Conservation (phyloP, 2,329 filamentous ascomycete species). For the Xylaria arbuscula region DNA sequence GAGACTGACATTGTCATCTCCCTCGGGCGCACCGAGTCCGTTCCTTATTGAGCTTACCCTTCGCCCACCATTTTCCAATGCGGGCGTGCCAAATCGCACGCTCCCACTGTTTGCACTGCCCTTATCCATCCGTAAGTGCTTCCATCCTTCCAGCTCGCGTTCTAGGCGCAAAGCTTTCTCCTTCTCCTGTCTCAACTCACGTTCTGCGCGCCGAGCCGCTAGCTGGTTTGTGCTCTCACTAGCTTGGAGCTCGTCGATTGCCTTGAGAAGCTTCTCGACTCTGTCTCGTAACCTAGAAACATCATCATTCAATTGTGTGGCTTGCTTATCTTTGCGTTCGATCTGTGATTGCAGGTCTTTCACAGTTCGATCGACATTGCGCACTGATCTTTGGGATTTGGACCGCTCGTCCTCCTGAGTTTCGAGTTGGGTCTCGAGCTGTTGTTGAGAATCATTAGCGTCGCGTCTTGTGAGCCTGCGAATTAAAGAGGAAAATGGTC, state of each 20-base stretch:
- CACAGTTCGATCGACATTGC: constrained; percentile 92
- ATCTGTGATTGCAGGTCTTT: constrained; percentile 94
- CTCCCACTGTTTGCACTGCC: constrained; percentile 49
- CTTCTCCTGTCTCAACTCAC: constrained; percentile 87
- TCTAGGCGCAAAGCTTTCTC: constrained; percentile 86
- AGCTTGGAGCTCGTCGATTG: constrained; percentile 93
- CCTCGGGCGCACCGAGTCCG: constrained; percentile 62
- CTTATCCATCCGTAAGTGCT: constrained; percentile 77
- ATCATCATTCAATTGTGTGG: constrained; percentile 83
- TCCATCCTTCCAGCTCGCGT: constrained; percentile 86
- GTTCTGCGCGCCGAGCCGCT: constrained; percentile 83
- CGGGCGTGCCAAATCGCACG: constrained; percentile 45
- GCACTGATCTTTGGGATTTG: constrained; percentile 85
- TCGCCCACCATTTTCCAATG: constrained; percentile 43
- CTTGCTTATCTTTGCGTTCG: constrained; percentile 91
- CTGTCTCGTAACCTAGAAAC: constrained; percentile 88
- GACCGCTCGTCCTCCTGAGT: constrained; percentile 81
- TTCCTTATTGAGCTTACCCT: constrained; percentile 62
- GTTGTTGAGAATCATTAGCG: constrained; percentile 47
- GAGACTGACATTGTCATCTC: constrained; percentile 51
- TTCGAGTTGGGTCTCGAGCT: constrained; percentile 91
- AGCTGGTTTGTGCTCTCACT: constrained; percentile 86
- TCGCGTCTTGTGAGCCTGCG: constrained; percentile 41
- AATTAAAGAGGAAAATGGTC: constrained; percentile 41
- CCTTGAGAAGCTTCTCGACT: constrained; percentile 85